Conservation (phyloP, 331 rosid genomes). For the Malus hybrid region DNA sequence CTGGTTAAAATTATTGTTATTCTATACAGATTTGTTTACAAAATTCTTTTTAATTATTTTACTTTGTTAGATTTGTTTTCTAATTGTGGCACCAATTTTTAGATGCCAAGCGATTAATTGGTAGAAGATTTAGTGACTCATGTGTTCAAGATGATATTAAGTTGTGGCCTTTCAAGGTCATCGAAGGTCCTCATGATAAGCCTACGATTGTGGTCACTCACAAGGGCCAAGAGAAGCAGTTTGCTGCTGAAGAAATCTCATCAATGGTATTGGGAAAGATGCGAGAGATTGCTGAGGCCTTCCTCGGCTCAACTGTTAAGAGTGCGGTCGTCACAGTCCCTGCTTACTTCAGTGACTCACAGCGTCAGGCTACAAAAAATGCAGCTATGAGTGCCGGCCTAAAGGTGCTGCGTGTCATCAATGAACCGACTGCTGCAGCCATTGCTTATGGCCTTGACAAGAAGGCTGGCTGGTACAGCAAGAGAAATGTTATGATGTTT, state of each 20-base stretch:
- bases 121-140: slow-evolving; percentile 41
- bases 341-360: slow-evolving; percentile 51
- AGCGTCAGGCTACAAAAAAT: slow-evolving; percentile 52
- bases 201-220: slow-evolving; percentile 43
- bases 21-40: too few relatives aligned
- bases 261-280: slow-evolving; percentile 52
- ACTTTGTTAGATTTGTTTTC: neutral
- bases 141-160: slow-evolving; percentile 45
- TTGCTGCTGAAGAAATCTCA: slow-evolving; percentile 52
- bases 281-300: slow-evolving; percentile 61
- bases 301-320: slow-evolving; percentile 34
- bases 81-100: neutral
- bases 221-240: slow-evolving; percentile 45
- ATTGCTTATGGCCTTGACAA: slow-evolving; percentile 55
- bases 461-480: slow-evolving; percentile 36
- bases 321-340: slow-evolving; percentile 55
- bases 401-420: slow-evolving; percentile 43
- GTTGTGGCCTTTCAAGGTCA: slow-evolving; percentile 55
- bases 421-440: slow-evolving; percentile 61
- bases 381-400: slow-evolving; percentile 47
- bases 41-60: too few relatives aligned
- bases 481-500: slow-evolving; percentile 49
- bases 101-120: slow-evolving; percentile 60
- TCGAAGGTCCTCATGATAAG: slow-evolving; percentile 39
- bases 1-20: too few relatives aligned